These are phyloP conservation scores for Fraxinus velutina DNA, from an alignment of 305 asterid species.

Conservation along the genomic window DNA sequence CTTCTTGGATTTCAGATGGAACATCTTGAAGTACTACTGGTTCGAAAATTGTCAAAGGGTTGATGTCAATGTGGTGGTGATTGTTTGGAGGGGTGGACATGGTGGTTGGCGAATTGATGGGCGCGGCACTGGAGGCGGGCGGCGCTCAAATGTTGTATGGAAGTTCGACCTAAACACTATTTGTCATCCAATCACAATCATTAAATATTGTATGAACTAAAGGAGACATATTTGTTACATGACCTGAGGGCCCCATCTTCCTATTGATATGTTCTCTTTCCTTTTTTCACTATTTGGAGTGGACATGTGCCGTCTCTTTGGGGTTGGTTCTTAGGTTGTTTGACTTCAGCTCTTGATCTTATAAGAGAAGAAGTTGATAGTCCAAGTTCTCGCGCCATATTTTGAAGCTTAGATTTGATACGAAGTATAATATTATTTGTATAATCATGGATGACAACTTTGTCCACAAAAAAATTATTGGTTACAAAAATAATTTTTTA, in stretches of 20 bases:
- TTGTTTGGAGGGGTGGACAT: background rate
- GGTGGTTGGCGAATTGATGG: conserved; percentile 19
- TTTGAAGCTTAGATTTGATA: background rate
- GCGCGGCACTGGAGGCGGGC: background rate
- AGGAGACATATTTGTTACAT: background rate
- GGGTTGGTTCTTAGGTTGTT: background rate
- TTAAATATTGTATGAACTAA: background rate
- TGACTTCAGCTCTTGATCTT: background rate
- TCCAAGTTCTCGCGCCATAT: background rate
- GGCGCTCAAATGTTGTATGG: background rate
- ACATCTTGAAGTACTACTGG: conserved; percentile 15
- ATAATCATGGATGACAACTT: no score
- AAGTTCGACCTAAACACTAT: background rate
- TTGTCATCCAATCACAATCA: background rate
- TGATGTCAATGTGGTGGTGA: conserved; percentile 16
- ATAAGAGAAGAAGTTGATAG: background rate
- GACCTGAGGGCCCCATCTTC: background rate
- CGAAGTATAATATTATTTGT: no score
- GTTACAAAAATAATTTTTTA: background rate
- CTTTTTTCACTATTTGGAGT: background rate
- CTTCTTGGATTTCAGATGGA: conserved; percentile 13
- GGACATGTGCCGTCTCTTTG: background rate
- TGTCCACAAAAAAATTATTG: background rate
- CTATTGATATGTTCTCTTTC: background rate
- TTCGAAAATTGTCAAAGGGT: conserved; percentile 34